These are phyloP conservation scores for Amyloporia xantha DNA, from an alignment of 768 basidiomycete species.

Conservation along the genomic window DNA sequence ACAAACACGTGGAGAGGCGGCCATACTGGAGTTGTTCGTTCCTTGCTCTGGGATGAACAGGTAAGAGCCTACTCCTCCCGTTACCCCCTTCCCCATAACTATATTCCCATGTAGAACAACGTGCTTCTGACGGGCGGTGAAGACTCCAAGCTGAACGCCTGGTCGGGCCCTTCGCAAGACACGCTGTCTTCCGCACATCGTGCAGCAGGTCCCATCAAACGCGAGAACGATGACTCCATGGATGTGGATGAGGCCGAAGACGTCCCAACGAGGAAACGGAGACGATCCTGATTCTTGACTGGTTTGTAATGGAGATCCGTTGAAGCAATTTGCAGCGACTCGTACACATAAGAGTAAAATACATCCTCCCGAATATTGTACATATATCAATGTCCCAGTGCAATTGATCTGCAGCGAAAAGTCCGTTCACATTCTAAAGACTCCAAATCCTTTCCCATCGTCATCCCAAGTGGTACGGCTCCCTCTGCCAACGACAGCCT, in stretches of 20 bases:
- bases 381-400: not conserved
- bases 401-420: not conserved
- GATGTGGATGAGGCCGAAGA: slow-evolving; percentile 21
- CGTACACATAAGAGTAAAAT: slow-evolving; percentile 2
- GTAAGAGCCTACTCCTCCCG: slow-evolving; percentile 11
- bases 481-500: slow-evolving; percentile 6
- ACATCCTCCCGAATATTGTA: slow-evolving; percentile 1
- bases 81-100: not conserved
- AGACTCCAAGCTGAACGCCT: slow-evolving; percentile 26
- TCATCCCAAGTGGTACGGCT: slow-evolving; percentile 59
- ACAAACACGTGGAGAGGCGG: slow-evolving; percentile 23
- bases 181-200: not conserved
- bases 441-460: slow-evolving; percentile 68
- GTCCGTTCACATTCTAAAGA: slow-evolving; percentile 76
- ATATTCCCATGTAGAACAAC: slow-evolving; percentile 19
- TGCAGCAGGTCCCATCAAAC: slow-evolving; percentile 7
- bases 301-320: not conserved
- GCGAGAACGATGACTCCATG: slow-evolving; percentile 12
- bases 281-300: slow-evolving; percentile 9
- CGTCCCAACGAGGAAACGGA: slow-evolving; percentile 14
- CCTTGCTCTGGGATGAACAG: slow-evolving; percentile 26
- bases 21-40: slow-evolving; percentile 28
- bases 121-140: slow-evolving; percentile 31
- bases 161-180: slow-evolving; percentile 18
- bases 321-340: not conserved